Conservation (phyloP, 2,329 filamentous ascomycete genomes). For the Thelonectria rubi region DNA sequence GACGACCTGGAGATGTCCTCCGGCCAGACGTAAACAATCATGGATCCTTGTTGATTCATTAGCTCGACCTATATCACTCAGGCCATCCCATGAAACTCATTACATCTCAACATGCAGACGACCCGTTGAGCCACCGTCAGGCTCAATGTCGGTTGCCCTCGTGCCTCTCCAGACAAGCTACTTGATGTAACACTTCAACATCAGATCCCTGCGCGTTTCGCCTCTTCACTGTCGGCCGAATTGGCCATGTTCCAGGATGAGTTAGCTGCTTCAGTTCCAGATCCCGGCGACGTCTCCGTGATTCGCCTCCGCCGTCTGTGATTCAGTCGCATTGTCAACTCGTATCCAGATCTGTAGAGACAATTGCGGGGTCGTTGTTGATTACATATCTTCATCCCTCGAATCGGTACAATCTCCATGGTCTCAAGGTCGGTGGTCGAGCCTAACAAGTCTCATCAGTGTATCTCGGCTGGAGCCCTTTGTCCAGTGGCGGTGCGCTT, state of each 20-base stretch:
- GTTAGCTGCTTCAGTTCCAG: conserved; percentile 26
- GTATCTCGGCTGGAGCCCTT: neutral
- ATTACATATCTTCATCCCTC: conserved; percentile 14
- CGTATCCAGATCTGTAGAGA: conserved; percentile 9
- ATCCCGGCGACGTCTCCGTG: conserved; percentile 18
- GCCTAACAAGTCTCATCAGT: conserved; percentile 1
- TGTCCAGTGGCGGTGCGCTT: too few species aligned
- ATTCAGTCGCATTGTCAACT: conserved; percentile 4
- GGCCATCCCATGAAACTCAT: neutral
- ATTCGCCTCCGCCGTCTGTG: conserved; percentile 13
- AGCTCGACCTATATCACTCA: neutral
- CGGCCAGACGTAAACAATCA: neutral
- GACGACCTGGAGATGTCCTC: neutral
- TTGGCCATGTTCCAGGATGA: conserved; percentile 17
- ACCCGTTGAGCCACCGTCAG: conserved; percentile 9
- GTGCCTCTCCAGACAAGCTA: conserved; percentile 10
- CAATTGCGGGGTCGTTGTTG: neutral
- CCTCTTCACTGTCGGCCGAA: conserved; percentile 11
- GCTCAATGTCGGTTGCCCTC: conserved; percentile 9
- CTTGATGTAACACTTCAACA: conserved; percentile 25
- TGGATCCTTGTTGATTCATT: neutral
- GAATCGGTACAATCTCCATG: neutral
- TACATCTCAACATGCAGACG: conserved; percentile 3
- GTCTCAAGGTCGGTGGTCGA: conserved; percentile 3
- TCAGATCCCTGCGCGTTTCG: conserved; percentile 23